Evolutionary conservation across 2,329 filamentous ascomycete species (phyloP).

Genomic region (Exophiala spinifera): DNA sequence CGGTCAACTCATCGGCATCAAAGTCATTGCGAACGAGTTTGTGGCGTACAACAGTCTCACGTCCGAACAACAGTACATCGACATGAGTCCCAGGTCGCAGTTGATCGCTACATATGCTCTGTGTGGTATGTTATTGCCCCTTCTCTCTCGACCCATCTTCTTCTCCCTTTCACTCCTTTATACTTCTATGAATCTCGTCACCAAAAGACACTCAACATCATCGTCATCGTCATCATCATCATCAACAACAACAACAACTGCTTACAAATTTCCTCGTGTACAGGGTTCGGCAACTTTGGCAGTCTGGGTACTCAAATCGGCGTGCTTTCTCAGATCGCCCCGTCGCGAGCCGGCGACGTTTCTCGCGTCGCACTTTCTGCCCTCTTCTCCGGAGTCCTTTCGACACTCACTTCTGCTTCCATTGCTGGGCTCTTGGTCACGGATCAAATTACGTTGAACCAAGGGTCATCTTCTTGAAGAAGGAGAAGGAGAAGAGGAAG

Average conservation of each 20-base stretch:
- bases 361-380: slow-evolving; percentile 73
- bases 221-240: too few species aligned
- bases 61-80: slow-evolving; percentile 50
- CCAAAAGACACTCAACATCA: too few species aligned
- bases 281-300: slow-evolving; percentile 76
- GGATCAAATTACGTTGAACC: slow-evolving; percentile 15
- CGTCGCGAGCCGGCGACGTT: slow-evolving; percentile 70
- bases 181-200: too few species aligned
- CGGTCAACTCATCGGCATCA: slow-evolving; percentile 74
- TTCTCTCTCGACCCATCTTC: too few species aligned
- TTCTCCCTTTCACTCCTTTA: slow-evolving; percentile 5
- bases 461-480: too few species aligned
- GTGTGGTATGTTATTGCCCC: slow-evolving; percentile 60
- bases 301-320: slow-evolving; percentile 88
- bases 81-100: slow-evolving; percentile 65
- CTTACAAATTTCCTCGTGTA: too few species aligned
- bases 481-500: too few species aligned
- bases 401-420: slow-evolving; percentile 73
- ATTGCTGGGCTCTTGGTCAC: slow-evolving; percentile 71
- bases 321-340: slow-evolving; percentile 77
- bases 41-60: slow-evolving; percentile 64
- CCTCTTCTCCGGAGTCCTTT: slow-evolving; percentile 71
- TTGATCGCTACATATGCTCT: slow-evolving; percentile 84
- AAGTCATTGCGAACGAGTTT: slow-evolving; percentile 85
- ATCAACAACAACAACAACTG: too few species aligned